phyloP scores from a whole-genome alignment of 371 early-diverging fungal genomes.

The Cladochytrium tenue region DNA sequence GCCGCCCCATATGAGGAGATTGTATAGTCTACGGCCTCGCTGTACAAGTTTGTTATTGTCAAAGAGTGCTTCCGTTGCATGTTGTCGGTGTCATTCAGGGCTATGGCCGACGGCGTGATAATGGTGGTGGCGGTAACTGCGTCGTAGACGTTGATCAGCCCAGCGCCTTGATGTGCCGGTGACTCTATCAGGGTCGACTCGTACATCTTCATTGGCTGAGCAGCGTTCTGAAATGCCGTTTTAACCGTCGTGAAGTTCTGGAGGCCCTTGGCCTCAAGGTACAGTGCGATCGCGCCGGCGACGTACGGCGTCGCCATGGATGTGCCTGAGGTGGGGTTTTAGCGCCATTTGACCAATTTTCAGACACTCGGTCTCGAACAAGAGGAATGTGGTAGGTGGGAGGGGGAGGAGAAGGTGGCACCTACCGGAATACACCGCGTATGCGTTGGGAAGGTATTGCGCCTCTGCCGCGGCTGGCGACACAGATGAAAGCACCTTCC shows the following conservation, averaged over 20 bases:
- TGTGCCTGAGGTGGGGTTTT: constrained; percentile 49
- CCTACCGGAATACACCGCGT: constrained; percentile 18
- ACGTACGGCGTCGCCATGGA: constrained; percentile 52
- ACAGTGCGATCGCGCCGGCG: constrained; percentile 30
- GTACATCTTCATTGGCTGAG: constrained; percentile 41
- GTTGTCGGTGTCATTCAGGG: constrained; percentile 64
- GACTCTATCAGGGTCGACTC: constrained; percentile 41
- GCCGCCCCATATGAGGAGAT: constrained; percentile 42
- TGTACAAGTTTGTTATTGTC: constrained; percentile 60
- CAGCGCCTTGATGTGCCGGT: constrained; percentile 70
- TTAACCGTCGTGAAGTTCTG: constrained; percentile 4
- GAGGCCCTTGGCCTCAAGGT: constrained; percentile 18
- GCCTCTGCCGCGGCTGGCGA: constrained; percentile 8
- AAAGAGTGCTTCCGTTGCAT: constrained; percentile 46
- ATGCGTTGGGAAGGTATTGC: constrained; percentile 1
- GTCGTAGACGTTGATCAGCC: constrained; percentile 66
- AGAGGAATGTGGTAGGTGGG: too few relatives aligned
- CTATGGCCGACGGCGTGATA: constrained; percentile 57
- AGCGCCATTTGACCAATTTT: too few relatives aligned
- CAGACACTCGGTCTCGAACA: too few relatives aligned
- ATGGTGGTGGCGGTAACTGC: constrained; percentile 56
- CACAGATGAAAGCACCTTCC: constrained; percentile 23
- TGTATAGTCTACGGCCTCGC: constrained; percentile 50
- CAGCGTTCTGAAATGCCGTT: constrained; percentile 49
- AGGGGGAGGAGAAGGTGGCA: not conserved